These are phyloP conservation scores for Aspergillus leporis DNA, from an alignment of 495 filamentous ascomycete species.

Conservation along the genomic window DNA sequence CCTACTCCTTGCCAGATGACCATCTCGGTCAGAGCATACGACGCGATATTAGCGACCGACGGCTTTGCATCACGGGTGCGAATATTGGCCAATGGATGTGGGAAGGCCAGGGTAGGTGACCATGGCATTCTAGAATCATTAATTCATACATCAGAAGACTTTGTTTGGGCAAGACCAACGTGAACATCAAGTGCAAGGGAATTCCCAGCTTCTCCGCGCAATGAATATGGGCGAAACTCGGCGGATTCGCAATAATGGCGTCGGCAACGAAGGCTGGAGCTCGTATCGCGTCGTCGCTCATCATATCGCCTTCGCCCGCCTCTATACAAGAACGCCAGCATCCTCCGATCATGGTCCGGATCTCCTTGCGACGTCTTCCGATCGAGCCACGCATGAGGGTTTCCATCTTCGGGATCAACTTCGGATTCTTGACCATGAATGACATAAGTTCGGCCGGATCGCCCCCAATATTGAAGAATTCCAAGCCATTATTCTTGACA, in stretches of 20 bases:
- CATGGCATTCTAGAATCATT: slow-evolving; percentile 56
- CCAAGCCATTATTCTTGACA: slow-evolving; percentile 68
- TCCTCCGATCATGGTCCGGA: slow-evolving; percentile 69
- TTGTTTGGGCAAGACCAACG: slow-evolving; percentile 42
- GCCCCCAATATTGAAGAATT: slow-evolving; percentile 80
- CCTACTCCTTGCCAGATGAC: slow-evolving; percentile 83
- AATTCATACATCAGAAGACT: not conserved
- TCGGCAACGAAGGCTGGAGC: slow-evolving; percentile 73
- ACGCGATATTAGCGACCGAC: slow-evolving; percentile 68
- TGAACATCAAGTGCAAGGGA: slow-evolving; percentile 83
- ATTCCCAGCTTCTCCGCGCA: slow-evolving; percentile 77
- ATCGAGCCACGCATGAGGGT: slow-evolving; percentile 70
- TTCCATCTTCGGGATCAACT: slow-evolving; percentile 70
- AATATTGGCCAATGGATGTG: slow-evolving; percentile 59
- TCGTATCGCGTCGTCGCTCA: slow-evolving; percentile 34
- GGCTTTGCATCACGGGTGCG: slow-evolving; percentile 52
- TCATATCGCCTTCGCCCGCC: slow-evolving; percentile 52
- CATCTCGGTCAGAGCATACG: slow-evolving; percentile 76
- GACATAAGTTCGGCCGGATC: slow-evolving; percentile 81
- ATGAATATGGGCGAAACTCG: slow-evolving; percentile 80
- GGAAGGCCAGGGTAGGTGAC: slow-evolving; percentile 54
- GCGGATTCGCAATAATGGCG: slow-evolving; percentile 83
- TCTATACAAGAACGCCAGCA: slow-evolving; percentile 79
- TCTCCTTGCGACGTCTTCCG: slow-evolving; percentile 60
- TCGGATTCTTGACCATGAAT: slow-evolving; percentile 86